A percentile compares a stretch with the other conserved stretches of the same genome.
phyloP scores from a whole-genome alignment of 768 basidiomycete species.

The Auricularia sp. region DNA sequence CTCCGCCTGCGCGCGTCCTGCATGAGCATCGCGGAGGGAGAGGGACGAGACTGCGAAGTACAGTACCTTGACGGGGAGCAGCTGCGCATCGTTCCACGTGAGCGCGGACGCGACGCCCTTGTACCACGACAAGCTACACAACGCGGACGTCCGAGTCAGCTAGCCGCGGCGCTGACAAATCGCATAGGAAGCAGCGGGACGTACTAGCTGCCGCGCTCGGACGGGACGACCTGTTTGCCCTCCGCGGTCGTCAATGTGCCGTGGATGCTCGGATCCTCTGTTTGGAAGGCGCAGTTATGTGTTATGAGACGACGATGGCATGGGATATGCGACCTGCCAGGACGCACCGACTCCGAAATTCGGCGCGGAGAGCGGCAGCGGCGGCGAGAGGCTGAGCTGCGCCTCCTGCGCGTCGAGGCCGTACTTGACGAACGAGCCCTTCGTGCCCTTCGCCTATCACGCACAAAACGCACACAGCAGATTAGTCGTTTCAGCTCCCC shows the following conservation, averaged over 20 bases:
- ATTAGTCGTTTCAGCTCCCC: background rate
- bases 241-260: background rate
- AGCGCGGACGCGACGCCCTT: background rate
- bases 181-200: background rate
- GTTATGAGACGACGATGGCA: background rate
- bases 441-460: slow-evolving; percentile 32
- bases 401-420: slow-evolving; percentile 75
- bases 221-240: background rate
- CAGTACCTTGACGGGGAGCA: background rate
- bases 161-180: background rate
- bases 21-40: too few species aligned
- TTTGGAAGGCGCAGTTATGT: background rate
- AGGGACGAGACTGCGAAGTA: too few species aligned
- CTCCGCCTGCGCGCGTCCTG: background rate
- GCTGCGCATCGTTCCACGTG: background rate
- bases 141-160: background rate
- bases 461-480: background rate
- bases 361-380: background rate
- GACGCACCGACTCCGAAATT: background rate
- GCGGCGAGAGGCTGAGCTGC: slow-evolving; percentile 40
- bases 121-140: background rate
- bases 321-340: background rate
- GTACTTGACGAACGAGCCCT: slow-evolving; percentile 63
- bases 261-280: background rate
- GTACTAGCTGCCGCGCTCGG: background rate